These are phyloP conservation scores for Grosmannia huntii DNA, from an alignment of 2,329 filamentous ascomycete genomes.

Conservation along the genomic window DNA sequence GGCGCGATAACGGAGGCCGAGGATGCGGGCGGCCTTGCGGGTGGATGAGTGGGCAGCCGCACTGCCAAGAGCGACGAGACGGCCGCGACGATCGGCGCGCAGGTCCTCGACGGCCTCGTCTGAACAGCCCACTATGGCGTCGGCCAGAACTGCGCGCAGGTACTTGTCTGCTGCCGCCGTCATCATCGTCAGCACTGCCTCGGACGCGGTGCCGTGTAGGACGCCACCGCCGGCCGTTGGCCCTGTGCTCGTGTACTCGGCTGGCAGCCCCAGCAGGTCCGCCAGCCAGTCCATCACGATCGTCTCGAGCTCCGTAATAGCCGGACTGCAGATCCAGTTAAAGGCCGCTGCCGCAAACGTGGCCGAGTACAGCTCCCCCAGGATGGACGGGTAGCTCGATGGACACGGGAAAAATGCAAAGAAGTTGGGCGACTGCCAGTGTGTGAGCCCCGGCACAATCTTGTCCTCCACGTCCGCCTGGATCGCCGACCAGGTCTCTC, in stretches of 20 bases:
- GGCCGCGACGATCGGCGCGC: conserved; percentile 51
- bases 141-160: conserved; percentile 30
- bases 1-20: conserved; percentile 67
- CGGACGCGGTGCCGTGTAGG: conserved; percentile 85
- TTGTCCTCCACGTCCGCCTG: conserved; percentile 71
- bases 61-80: conserved; percentile 69
- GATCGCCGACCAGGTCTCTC: conserved; percentile 66
- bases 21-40: conserved; percentile 76
- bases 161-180: conserved; percentile 77
- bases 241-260: conserved; percentile 59
- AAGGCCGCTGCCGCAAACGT: conserved; percentile 85
- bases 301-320: conserved; percentile 86
- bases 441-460: conserved; percentile 84
- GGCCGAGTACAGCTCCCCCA: conserved; percentile 85
- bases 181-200: conserved; percentile 77
- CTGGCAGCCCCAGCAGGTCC: conserved; percentile 58
- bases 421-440: conserved; percentile 89
- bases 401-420: conserved; percentile 90
- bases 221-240: conserved; percentile 70
- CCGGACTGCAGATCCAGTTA: conserved; percentile 93
- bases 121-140: conserved; percentile 23
- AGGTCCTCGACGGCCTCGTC: conserved; percentile 53
- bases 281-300: conserved; percentile 88
- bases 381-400: conserved; percentile 69
- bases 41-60: conserved; percentile 72